A percentile compares a stretch with the other conserved stretches of the same genome.
phyloP scores from a whole-genome alignment of 305 asterid species.

The Fraxinus xanthoxyloides region DNA sequence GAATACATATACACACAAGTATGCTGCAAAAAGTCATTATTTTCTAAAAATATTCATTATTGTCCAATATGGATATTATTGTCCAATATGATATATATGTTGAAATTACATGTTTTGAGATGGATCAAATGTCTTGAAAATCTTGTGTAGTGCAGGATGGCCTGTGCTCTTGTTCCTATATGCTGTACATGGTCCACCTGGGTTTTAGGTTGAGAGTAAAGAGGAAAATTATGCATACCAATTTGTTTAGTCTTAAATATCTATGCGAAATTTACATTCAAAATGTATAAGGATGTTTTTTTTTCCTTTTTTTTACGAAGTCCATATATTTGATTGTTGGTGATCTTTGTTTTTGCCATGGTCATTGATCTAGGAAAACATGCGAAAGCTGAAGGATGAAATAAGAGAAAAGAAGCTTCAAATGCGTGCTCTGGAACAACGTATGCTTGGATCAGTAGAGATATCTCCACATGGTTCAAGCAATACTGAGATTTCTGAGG shows the following conservation, averaged over 20 bases:
- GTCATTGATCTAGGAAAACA: slow-evolving; percentile 48
- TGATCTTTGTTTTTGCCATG: slow-evolving; percentile 23
- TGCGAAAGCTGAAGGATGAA: slow-evolving; percentile 64
- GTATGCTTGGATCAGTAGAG: slow-evolving; percentile 79
- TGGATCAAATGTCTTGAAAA: neutral
- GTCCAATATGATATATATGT: neutral
- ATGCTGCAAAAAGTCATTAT: neutral
- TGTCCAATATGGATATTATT: neutral
- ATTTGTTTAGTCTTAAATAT: neutral
- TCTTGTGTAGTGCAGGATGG: slow-evolving; percentile 1
- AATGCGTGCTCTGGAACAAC: slow-evolving; percentile 69
- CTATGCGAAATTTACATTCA: neutral
- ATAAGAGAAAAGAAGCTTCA: slow-evolving; percentile 68
- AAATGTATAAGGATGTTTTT: neutral
- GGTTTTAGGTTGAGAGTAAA: slow-evolving; percentile 5
- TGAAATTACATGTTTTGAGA: neutral
- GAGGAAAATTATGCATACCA: neutral
- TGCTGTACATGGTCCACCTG: slow-evolving; percentile 7
- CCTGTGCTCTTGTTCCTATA: slow-evolving; percentile 8
- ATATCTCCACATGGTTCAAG: slow-evolving; percentile 50
- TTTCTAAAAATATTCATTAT: neutral
- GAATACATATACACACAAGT: neutral
- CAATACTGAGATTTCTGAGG: slow-evolving; percentile 62
- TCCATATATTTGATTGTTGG: slow-evolving; percentile 15
- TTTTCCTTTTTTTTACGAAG: neutral